Base-by-base conservation (phyloP, 2,329 filamentous ascomycete genomes). In the Verticillium dahliae region DNA sequence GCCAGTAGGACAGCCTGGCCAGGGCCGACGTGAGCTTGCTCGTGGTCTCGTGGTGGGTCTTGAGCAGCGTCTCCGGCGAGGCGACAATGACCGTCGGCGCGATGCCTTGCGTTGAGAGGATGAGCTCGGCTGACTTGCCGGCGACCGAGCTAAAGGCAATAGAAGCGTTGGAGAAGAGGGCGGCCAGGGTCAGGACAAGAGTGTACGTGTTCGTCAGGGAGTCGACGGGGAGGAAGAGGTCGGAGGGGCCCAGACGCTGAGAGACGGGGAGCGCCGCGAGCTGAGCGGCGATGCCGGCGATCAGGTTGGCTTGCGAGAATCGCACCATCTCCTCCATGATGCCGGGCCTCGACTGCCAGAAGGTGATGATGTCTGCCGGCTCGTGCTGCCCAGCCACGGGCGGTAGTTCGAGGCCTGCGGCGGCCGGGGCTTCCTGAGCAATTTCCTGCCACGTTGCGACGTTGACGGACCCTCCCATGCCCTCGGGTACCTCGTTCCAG, bases 391-490 rank as follows among this genome's bases (percentile, higher is more conserved):
- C 82, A 50, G 87, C 84, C 58, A 84, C 75, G 10, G 82, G 75
- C 1, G 91, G 91, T 13, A 97, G 80, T 22, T 91, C 85, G 7
- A 77, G 77, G 52, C 82, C 84, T 41, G 84, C 81, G 60, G 78
- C 79, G 34, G 79, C 76, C 18, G 86, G 85, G 66, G 83, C 81
- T 64, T 95, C 90, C 66, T 89, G 85, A 33, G 97, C 78, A 60
- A 98, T 84, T 63, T 97, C 91, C 70, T 96, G 91, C 93, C 94
- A 99, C 14, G 94, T 95, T n/a, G 88, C 85, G 15, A 97, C 90
- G 61, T 90, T 90, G 63, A 96, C 81, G 64, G 83, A 87, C 62
- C 89, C 85, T 15, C 89, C 89, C 61, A 89, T 88, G 59, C 90
- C 89, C 70, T 89, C 85, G 11, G 93, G 92, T 2, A 93, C 85